A percentile compares a stretch with the other conserved stretches of the same genome.
Evolutionary conservation across 257 asterid genomes (phyloP).

Genomic region (Osmanthus fragrans): DNA sequence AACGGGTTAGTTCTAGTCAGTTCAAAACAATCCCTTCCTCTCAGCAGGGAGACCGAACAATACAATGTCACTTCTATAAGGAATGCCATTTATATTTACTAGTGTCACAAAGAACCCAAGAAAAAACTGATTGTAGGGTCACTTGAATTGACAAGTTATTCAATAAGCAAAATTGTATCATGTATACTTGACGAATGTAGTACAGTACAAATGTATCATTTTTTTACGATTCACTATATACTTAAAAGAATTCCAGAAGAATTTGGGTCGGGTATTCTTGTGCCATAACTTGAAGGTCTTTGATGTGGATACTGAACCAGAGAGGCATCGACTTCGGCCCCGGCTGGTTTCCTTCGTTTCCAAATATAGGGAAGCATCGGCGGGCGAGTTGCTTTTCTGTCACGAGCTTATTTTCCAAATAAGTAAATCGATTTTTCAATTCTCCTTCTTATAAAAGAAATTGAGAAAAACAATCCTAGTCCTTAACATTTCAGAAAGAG

Average conservation of each 20-base stretch:
- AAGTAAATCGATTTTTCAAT: no score
- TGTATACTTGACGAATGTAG: constrained; percentile 60
- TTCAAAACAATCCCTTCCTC: background rate
- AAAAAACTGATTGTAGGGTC: background rate
- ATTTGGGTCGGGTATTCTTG: constrained; percentile 62
- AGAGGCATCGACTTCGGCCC: constrained; percentile 42
- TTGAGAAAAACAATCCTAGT: no score
- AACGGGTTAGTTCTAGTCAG: background rate
- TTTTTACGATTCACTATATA: constrained; percentile 65
- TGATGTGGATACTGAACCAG: constrained; percentile 58
- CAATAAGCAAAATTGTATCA: constrained; percentile 43
- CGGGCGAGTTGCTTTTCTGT: no score
- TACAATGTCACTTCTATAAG: background rate
- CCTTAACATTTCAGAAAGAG: no score
- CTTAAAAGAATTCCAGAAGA: constrained; percentile 61
- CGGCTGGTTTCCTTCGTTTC: no score
- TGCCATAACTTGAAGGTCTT: constrained; percentile 52
- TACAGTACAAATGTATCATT: constrained; percentile 59
- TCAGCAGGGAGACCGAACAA: background rate
- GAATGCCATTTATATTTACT: background rate
- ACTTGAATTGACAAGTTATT: constrained; percentile 5
- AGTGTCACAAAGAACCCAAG: background rate
- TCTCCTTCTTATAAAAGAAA: no score
- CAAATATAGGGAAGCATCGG: no score
- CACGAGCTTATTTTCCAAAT: no score